These are phyloP conservation scores for Schizothecium vesticola DNA, from an alignment of 495 filamentous ascomycete genomes.

Conservation along the genomic window DNA sequence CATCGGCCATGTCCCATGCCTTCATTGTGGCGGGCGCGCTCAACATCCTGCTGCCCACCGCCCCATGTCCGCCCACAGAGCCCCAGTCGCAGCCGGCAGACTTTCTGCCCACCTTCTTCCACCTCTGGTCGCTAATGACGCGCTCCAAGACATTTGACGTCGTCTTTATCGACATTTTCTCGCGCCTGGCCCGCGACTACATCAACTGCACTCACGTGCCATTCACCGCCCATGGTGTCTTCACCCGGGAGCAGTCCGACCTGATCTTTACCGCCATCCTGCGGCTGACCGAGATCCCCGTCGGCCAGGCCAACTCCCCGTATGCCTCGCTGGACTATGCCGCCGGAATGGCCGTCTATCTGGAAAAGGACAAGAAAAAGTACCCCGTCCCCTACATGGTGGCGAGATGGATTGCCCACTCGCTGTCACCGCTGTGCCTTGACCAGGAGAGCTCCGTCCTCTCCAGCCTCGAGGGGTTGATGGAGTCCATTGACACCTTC, in stretches of 20 bases:
- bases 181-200: constrained; percentile 77
- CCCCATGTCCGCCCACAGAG: constrained; percentile 65
- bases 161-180: constrained; percentile 83
- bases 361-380: constrained; percentile 89
- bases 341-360: constrained; percentile 72
- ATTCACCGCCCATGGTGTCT: constrained; percentile 85
- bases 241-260: constrained; percentile 84
- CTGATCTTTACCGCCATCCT: constrained; percentile 90
- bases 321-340: constrained; percentile 83
- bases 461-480: constrained; percentile 81
- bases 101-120: constrained; percentile 87
- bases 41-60: constrained; percentile 82
- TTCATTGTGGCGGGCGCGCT: constrained; percentile 82
- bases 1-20: constrained; percentile 80
- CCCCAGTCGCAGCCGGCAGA: constrained; percentile 70
- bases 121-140: constrained; percentile 90
- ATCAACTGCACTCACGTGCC: constrained; percentile 66
- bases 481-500: constrained; percentile 96
- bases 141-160: constrained; percentile 84
- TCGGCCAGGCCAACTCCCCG: constrained; percentile 90
- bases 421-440: constrained; percentile 79
- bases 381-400: constrained; percentile 87
- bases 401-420: constrained; percentile 93
- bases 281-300: constrained; percentile 87
- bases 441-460: constrained; percentile 74